Base-by-base conservation (phyloP, 1,284 basidiomycete genomes). In the Cyathus olla region DNA sequence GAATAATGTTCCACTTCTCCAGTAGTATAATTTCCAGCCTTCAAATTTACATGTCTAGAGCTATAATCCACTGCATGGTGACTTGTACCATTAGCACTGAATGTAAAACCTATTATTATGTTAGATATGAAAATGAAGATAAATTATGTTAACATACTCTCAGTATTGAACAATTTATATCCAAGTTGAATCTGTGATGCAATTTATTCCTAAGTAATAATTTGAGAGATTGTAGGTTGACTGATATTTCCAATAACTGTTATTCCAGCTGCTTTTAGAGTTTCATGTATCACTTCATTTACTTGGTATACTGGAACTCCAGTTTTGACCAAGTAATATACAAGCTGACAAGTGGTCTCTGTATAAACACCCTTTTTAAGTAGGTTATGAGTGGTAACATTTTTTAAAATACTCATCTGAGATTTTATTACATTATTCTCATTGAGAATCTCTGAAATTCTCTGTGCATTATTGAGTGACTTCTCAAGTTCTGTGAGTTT, bases 171-270 rank as follows among this genome's bases (percentile, higher is more conserved):
- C 64, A 72, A 65, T 57, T 71, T 67, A 52, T 65, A 61, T 24
- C 66, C 68, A 57, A 72, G 65, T 40, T 72, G 71, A 31, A 71
- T 57, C 28, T 65, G 61, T 2, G 66, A 48, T 24, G 67, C 66
- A 63, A 68, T 29, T 42, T 62, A 63, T 55, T 66, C 71, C 53
- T 72, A 66, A 31, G 59, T 50, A 59, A 69, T 54, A 24, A 66
- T 64, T 5, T 53, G 61, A n/a, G 65, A 57, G 21, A 73, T 62
- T 39, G 65, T 68, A 24, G 48, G 55, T 4, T n/a, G 52, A 21
- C 59, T 64, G 28, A 70, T 65, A 37, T 28, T 40, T 31, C 68
- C 68, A 60, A 65, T 37, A 29, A 60, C 35, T 27, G 52, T 64
- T 21, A 70, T 62, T 21, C 66, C 66, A 58, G 66, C 65, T 57